These are phyloP conservation scores for Solanum dulcamara DNA, from an alignment of 257 asterid genomes.

Conservation along the genomic window DNA sequence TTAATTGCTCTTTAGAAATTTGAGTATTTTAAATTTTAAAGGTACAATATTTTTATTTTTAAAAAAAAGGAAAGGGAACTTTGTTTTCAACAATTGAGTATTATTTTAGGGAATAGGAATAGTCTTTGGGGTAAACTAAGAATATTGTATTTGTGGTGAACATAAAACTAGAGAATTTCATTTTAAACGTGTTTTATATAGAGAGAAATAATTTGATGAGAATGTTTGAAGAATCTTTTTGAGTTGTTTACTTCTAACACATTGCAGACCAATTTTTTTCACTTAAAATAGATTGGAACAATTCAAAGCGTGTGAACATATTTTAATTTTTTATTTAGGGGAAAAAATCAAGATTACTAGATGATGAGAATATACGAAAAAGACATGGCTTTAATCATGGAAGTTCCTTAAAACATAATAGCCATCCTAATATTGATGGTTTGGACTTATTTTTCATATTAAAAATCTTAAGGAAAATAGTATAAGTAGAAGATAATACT, in stretches of 20 bases:
- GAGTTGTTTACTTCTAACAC: not conserved
- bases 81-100: not conserved
- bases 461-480: not conserved
- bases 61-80: not conserved
- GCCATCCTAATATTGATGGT: not conserved
- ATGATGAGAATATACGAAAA: not conserved
- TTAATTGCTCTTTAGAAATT: not conserved
- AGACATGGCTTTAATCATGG: not conserved
- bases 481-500: not conserved
- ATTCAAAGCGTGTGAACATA: not conserved
- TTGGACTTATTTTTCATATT: not conserved
- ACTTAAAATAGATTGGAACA: not conserved
- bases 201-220: not conserved
- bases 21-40: not conserved
- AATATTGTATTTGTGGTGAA: not conserved
- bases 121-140: not conserved
- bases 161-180: not conserved
- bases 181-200: not conserved
- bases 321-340: not conserved
- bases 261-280: not conserved
- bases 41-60: not conserved
- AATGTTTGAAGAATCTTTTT: not conserved
- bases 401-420: not conserved
- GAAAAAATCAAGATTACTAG: not conserved
- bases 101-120: not conserved